phyloP scores from a whole-genome alignment of 2,329 filamentous ascomycete species.

The Cladophialophora carrionii region DNA sequence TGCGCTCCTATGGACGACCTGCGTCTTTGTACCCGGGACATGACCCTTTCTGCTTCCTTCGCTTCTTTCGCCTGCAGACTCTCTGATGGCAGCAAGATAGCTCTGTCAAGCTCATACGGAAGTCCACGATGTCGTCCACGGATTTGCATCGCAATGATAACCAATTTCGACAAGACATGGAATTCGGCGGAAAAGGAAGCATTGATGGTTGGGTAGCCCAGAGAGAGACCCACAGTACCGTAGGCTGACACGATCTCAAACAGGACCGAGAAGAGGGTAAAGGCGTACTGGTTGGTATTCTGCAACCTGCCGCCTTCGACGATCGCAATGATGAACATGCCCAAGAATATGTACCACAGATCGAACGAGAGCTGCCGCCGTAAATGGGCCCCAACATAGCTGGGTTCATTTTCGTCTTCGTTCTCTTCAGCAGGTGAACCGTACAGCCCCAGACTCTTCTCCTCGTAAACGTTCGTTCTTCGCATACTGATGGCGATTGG shows the following conservation, averaged over 20 bases:
- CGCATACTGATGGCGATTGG: constrained; percentile 66
- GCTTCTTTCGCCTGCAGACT: constrained; percentile 38
- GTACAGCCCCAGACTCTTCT: constrained; percentile 64
- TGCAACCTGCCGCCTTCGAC: constrained; percentile 76
- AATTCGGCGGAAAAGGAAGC: constrained; percentile 84
- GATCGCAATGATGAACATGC: constrained; percentile 89
- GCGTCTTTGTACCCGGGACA: constrained; percentile 32
- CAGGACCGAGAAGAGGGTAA: constrained; percentile 70
- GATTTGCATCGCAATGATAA: constrained; percentile 69
- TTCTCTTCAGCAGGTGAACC: constrained; percentile 70
- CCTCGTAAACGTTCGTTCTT: constrained; percentile 65
- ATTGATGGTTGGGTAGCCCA: constrained; percentile 77
- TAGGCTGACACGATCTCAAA: constrained; percentile 91
- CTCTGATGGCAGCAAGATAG: constrained; percentile 66
- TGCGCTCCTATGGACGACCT: constrained; percentile 27
- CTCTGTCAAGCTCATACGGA: constrained; percentile 69
- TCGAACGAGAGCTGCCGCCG: constrained; percentile 94
- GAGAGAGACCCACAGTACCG: constrained; percentile 87
- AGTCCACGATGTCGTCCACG: constrained; percentile 67
- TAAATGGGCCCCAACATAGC: constrained; percentile 88
- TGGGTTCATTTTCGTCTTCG: constrained; percentile 64
- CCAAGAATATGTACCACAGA: constrained; percentile 93
- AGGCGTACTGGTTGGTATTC: constrained; percentile 59
- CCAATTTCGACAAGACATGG: constrained; percentile 66
- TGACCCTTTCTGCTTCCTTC: constrained; percentile 35